Percentiles rank a stretch among this genome's conserved stretches.
Evolutionary conservation across 1,139 yeast species (phyloP).

Genomic region (Williopsis jadinii): DNA sequence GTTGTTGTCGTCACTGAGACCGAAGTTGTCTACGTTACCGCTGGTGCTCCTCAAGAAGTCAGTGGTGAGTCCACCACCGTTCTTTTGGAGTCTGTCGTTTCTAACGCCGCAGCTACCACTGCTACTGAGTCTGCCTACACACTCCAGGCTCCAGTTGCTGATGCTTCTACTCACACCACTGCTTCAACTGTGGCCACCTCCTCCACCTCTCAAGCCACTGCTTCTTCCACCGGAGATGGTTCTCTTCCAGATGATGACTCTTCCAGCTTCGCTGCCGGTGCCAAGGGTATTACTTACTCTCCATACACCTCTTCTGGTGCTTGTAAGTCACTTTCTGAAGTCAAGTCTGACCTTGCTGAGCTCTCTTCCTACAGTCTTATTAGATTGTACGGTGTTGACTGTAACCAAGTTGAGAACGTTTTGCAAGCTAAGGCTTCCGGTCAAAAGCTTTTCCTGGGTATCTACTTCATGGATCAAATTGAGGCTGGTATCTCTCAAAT

Average conservation of each 20-base stretch:
- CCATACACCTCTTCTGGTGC: constrained; percentile 69
- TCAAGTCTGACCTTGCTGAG: constrained; percentile 50
- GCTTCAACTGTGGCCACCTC: constrained; percentile 25
- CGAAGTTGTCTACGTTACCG: constrained; percentile 34
- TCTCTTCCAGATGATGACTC: constrained; percentile 24
- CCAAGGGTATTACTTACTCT: constrained; percentile 72
- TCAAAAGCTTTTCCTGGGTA: constrained; percentile 71
- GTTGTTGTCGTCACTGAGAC: constrained; percentile 35
- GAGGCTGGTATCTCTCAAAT: constrained; percentile 45
- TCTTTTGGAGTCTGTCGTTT: constrained; percentile 24
- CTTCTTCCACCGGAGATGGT: constrained; percentile 23
- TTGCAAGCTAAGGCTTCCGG: constrained; percentile 48
- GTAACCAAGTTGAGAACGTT: constrained; percentile 68
- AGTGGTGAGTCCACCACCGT: constrained; percentile 26
- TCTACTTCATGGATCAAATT: constrained; percentile 50
- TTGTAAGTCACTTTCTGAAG: constrained; percentile 59
- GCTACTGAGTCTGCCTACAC: constrained; percentile 29
- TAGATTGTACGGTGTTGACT: constrained; percentile 81
- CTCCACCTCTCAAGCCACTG: constrained; percentile 16
- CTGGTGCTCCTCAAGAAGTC: constrained; percentile 27
- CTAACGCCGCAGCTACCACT: constrained; percentile 21
- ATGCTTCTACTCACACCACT: constrained; percentile 18
- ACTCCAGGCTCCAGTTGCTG: constrained; percentile 27
- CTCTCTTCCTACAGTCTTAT: constrained; percentile 51
- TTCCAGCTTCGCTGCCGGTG: constrained; percentile 27